phyloP scores from a whole-genome alignment of 352 stramenopile genomes.

The Phytophthora cactorum region DNA sequence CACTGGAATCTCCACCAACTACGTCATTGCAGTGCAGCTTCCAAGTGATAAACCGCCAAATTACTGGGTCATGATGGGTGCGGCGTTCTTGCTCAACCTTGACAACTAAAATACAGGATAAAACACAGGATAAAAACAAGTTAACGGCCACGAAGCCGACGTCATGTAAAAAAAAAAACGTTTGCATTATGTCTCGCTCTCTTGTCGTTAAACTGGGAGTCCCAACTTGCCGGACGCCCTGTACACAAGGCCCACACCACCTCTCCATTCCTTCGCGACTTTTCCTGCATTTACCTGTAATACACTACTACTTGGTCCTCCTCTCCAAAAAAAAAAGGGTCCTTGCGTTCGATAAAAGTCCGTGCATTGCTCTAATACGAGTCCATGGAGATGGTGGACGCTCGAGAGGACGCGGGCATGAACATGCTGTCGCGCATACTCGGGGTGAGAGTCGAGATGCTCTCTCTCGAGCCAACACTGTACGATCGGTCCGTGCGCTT shows the following conservation, averaged over 20 bases:
- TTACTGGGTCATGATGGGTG: conserved; percentile 93
- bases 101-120: conserved; percentile 53
- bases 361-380: conserved; percentile 41
- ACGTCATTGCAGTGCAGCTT: conserved; percentile 93
- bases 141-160: conserved; percentile 10
- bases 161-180: conserved; percentile 41
- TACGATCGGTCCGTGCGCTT: conserved; percentile 76
- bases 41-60: conserved; percentile 82
- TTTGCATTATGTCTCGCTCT: conserved; percentile 42
- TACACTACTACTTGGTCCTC: conserved; percentile 43
- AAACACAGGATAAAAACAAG: conserved; percentile 7
- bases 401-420: conserved; percentile 55
- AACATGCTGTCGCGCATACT: conserved; percentile 83
- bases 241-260: conserved; percentile 26
- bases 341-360: conserved; percentile 12
- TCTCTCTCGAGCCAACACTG: conserved; percentile 72
- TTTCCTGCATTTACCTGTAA: conserved; percentile 34
- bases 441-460: conserved; percentile 79
- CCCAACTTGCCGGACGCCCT: conserved; percentile 31
- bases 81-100: conserved; percentile 94
- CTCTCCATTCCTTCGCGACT: conserved; percentile 8
- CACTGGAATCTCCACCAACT: conserved; percentile 95
- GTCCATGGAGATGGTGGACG: conserved; percentile 76
- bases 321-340: conserved; percentile 11
- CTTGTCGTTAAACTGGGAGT: conserved; percentile 38